Evolutionary conservation across 495 filamentous ascomycete species (phyloP).

Genomic region (Sabuloglossum arenarium): DNA sequence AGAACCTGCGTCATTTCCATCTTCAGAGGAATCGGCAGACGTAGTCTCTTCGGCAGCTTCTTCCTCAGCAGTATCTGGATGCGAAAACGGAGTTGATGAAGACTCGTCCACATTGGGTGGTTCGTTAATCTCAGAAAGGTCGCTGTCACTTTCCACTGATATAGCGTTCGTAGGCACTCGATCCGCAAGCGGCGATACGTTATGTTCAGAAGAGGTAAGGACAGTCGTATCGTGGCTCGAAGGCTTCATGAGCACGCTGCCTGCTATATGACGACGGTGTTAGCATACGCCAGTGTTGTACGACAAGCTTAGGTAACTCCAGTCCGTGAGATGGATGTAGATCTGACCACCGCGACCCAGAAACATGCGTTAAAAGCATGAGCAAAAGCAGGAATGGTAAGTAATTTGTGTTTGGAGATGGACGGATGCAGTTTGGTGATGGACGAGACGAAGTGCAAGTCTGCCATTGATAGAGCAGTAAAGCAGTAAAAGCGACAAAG

Average conservation of each 20-base stretch:
- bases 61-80: slow-evolving; percentile 8
- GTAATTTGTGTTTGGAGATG: neutral
- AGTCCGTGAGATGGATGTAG: neutral
- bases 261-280: slow-evolving; percentile 3
- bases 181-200: neutral
- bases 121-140: slow-evolving; percentile 28
- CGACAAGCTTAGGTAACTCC: neutral
- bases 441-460: neutral
- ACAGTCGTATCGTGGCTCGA: neutral
- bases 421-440: neutral
- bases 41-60: slow-evolving; percentile 23
- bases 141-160: slow-evolving; percentile 12
- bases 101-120: slow-evolving; percentile 15
- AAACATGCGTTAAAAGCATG: neutral
- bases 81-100: slow-evolving; percentile 8
- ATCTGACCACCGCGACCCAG: neutral
- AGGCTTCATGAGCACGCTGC: neutral
- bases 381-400: neutral
- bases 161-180: neutral
- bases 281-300: neutral
- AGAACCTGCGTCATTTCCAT: slow-evolving; percentile 42
- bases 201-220: neutral
- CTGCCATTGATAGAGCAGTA: neutral
- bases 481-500: neutral
- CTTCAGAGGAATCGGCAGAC: slow-evolving; percentile 28